Conservation (phyloP, 805 yeast genomes). For the Starmerella apis region DNA sequence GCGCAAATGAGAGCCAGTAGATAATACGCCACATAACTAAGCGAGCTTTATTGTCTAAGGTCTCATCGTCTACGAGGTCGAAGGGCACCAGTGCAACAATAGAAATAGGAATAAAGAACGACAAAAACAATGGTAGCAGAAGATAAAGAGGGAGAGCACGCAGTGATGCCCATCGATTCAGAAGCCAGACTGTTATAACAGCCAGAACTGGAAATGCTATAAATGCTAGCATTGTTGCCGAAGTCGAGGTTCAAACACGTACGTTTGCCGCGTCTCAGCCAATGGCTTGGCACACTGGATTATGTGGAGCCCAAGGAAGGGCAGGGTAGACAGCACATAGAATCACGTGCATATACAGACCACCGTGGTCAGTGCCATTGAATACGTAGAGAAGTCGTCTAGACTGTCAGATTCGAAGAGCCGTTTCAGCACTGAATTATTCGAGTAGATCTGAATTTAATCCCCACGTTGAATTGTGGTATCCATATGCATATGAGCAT, state of each 20-base stretch:
- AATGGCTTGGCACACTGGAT: neutral
- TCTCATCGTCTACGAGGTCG: constrained; percentile 49
- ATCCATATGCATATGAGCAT: no score
- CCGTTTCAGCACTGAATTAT: no score
- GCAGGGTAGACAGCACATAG: no score
- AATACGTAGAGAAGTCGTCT: no score
- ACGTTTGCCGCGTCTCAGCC: neutral
- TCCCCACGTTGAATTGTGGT: no score
- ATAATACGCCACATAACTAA: constrained; percentile 59
- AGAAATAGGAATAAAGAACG: constrained; percentile 66
- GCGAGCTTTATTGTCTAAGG: constrained; percentile 40
- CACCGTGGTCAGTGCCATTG: no score
- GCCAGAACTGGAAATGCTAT: constrained; percentile 22
- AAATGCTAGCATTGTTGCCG: constrained; percentile 17
- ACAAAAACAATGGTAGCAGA: constrained; percentile 19
- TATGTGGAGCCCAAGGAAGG: neutral
- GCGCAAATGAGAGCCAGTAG: constrained; percentile 69
- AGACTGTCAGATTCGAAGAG: no score
- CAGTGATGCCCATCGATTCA: constrained; percentile 22
- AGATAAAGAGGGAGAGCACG: constrained; percentile 22
- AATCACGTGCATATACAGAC: no score
- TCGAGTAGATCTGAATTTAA: no score
- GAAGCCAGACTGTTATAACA: constrained; percentile 18
- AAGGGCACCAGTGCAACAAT: constrained; percentile 64
- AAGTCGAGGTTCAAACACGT: neutral